phyloP scores from a whole-genome alignment of 2,329 filamentous ascomycete genomes.

The Fusarium kyushuense region DNA sequence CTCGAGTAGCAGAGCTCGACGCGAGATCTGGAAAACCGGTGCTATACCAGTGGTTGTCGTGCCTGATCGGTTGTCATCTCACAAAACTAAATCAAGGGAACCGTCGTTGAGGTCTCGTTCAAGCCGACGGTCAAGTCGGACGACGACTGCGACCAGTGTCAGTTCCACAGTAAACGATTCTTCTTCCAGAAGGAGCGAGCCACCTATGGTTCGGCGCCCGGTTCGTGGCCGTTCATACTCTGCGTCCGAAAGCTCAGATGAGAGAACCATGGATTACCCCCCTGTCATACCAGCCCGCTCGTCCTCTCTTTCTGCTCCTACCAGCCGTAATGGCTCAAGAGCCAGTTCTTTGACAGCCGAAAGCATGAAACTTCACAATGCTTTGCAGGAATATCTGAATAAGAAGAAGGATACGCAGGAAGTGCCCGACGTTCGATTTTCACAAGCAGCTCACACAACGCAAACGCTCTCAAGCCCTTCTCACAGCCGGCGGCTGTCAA shows the following conservation, averaged over 20 bases:
- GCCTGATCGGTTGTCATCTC: constrained; percentile 68
- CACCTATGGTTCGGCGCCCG: constrained; percentile 59
- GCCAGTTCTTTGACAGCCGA: constrained; percentile 69
- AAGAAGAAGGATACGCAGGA: constrained; percentile 30
- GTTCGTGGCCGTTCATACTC: constrained; percentile 58
- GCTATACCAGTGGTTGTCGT: constrained; percentile 73
- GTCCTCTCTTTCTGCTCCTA: constrained; percentile 72
- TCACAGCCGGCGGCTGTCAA: constrained; percentile 52
- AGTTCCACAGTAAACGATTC: constrained; percentile 61
- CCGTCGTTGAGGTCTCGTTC: constrained; percentile 72
- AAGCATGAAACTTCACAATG: constrained; percentile 68
- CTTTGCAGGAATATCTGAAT: constrained; percentile 48
- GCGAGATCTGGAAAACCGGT: constrained; percentile 69
- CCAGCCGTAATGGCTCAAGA: constrained; percentile 68
- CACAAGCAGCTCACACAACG: constrained; percentile 19
- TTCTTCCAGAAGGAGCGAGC: constrained; percentile 57
- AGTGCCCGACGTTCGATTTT: constrained; percentile 33
- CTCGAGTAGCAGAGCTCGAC: constrained; percentile 66
- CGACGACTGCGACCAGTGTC: constrained; percentile 67
- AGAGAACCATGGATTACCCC: constrained; percentile 71
- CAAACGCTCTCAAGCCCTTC: constrained; percentile 38
- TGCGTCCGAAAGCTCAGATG: constrained; percentile 63
- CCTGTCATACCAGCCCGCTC: constrained; percentile 67
- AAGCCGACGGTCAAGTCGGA: constrained; percentile 66
- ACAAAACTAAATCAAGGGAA: constrained; percentile 63